These are phyloP conservation scores for Paecilomyces sp. DNA, from an alignment of 2,329 filamentous ascomycete species.

Conservation along the genomic window DNA sequence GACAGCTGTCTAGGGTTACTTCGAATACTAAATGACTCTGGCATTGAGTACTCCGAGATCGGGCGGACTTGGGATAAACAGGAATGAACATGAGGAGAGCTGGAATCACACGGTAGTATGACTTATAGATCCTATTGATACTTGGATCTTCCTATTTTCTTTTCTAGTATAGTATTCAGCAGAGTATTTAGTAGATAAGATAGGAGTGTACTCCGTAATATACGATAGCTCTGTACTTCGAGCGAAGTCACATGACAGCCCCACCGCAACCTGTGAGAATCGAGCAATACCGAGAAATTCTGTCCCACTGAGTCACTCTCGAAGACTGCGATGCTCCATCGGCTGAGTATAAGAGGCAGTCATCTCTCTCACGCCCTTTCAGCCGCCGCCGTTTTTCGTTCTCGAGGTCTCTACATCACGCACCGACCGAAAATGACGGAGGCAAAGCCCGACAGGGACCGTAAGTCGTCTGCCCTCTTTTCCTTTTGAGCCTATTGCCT, in stretches of 20 bases:
- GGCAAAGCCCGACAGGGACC: neutral
- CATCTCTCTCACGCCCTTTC: neutral
- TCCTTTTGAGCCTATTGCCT: conserved; percentile 4
- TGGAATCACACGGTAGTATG: no score
- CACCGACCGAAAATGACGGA: neutral
- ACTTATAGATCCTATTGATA: no score
- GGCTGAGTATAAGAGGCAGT: neutral
- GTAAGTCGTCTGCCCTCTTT: neutral
- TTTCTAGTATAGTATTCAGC: no score
- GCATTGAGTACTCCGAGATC: no score
- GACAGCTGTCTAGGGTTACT: no score
- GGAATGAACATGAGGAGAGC: no score
- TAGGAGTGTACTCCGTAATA: no score
- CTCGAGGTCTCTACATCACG: neutral
- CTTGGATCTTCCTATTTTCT: no score
- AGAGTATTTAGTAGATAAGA: no score
- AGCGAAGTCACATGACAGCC: neutral
- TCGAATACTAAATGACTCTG: no score
- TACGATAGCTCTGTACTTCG: neutral
- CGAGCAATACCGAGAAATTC: neutral
- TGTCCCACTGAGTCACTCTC: neutral
- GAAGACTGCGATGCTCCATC: neutral
- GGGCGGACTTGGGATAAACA: no score
- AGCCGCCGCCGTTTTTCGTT: neutral
- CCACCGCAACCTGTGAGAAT: neutral